Conservation (phyloP, 306 rosid genomes). For the Medicago lupulina region DNA sequence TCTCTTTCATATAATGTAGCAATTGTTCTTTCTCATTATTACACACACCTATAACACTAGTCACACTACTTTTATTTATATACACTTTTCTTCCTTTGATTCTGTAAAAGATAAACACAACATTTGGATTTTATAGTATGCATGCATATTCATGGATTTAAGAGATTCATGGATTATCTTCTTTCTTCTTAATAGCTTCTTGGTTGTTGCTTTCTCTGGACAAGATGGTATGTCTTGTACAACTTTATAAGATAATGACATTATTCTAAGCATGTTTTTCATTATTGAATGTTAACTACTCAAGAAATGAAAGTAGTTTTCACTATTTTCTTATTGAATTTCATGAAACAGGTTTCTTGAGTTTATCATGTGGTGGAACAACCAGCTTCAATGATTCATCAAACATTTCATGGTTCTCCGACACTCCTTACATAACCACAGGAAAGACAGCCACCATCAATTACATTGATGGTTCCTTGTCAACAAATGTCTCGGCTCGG, state of each 20-base stretch:
- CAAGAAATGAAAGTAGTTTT: background rate
- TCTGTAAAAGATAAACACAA: conserved; percentile 25
- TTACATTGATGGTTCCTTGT: conserved; percentile 47
- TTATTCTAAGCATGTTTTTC: too few relatives aligned
- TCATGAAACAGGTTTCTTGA: conserved; percentile 75
- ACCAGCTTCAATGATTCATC: conserved; percentile 62
- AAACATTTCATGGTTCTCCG: conserved; percentile 77
- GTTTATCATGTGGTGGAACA: conserved; percentile 89
- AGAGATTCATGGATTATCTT: conserved; percentile 49
- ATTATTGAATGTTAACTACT: too few relatives aligned
- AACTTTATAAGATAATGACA: conserved; percentile 19
- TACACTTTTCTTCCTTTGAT: conserved; percentile 40
- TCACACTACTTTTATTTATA: conserved; percentile 32
- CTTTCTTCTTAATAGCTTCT: conserved; percentile 59
- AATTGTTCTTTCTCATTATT: conserved; percentile 24
- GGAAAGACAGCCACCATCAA: conserved; percentile 59
- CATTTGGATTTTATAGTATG: conserved; percentile 10
- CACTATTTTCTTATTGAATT: conserved; percentile 34
- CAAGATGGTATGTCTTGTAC: conserved; percentile 71
- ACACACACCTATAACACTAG: conserved; percentile 27
- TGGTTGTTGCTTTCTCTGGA: conserved; percentile 52
- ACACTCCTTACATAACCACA: conserved; percentile 59
- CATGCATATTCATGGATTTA: conserved; percentile 49
- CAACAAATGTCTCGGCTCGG: conserved; percentile 54
- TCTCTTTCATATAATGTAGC: conserved; percentile 31